A percentile compares a stretch with the other conserved stretches of the same genome.
These are phyloP conservation scores for Phytophthora macrochlamydospora DNA, from an alignment of 352 stramenopile genomes.

Conservation along the genomic window DNA sequence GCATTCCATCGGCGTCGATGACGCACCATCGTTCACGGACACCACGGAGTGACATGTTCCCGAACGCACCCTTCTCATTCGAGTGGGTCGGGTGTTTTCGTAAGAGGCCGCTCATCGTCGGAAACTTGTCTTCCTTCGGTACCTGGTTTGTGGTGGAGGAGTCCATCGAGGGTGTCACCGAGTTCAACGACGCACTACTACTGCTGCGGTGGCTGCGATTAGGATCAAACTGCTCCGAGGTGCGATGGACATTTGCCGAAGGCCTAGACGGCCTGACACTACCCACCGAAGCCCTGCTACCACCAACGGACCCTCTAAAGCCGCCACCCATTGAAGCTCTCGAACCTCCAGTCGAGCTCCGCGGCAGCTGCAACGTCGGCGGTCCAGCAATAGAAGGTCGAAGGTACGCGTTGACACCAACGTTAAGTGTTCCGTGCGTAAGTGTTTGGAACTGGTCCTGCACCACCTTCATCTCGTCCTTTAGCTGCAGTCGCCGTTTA, in stretches of 20 bases:
- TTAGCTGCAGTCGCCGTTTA: slow-evolving; percentile 60
- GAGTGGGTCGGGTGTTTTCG: slow-evolving; percentile 82
- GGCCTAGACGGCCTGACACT: slow-evolving; percentile 9
- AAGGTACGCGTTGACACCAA: slow-evolving; percentile 28
- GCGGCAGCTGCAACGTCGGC: slow-evolving; percentile 24
- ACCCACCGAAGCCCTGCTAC: slow-evolving; percentile 16
- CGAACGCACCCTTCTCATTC: slow-evolving; percentile 79
- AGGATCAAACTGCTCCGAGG: slow-evolving; percentile 41
- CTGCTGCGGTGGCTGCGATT: slow-evolving; percentile 43
- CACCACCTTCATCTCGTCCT: slow-evolving; percentile 75
- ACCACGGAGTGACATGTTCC: slow-evolving; percentile 79
- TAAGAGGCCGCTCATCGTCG: slow-evolving; percentile 54
- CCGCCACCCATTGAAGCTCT: slow-evolving; percentile 39
- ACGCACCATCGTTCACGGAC: slow-evolving; percentile 77
- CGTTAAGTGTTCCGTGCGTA: slow-evolving; percentile 42
- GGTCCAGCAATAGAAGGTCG: slow-evolving; percentile 39
- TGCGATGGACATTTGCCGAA: slow-evolving; percentile 16
- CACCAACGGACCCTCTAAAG: slow-evolving; percentile 26
- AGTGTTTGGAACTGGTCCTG: slow-evolving; percentile 61
- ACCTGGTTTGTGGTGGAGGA: slow-evolving; percentile 54
- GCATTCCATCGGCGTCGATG: slow-evolving; percentile 64
- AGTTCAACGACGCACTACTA: slow-evolving; percentile 63
- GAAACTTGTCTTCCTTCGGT: slow-evolving; percentile 35
- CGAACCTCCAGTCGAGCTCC: slow-evolving; percentile 31
- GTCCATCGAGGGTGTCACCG: slow-evolving; percentile 53